Base-by-base conservation (phyloP, 2,329 filamentous ascomycete species). In the Neurospora sp. region DNA sequence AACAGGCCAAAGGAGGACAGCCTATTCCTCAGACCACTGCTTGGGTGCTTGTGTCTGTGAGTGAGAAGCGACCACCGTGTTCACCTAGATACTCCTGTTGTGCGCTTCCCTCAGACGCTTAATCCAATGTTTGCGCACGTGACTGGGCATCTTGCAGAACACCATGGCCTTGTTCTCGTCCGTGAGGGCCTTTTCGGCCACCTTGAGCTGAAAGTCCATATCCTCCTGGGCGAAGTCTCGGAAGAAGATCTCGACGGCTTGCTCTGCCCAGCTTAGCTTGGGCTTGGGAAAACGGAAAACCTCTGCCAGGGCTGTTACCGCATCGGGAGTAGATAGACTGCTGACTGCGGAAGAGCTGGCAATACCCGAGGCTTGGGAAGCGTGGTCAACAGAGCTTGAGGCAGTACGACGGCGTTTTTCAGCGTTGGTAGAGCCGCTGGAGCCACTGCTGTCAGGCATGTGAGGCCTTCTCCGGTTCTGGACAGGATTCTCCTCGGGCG, bases 101-200 rank as follows among this genome's bases (percentile, higher is more conserved):
- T 82, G 81, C 67, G 82, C 77, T 72, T 87, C 85, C 36, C 84
- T 78, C 69, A 87, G 78, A 69, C 83, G 78, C 74, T 81, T 83
- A 2, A 88, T 83, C 86, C 86, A 88, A 74, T 88, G 86, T 71
- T 82, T 81, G 66, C 86, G 80, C 71, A 88, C 77, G 11, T 77
- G 76, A 2, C 81, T 77, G 0, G 86, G 83, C 85, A 88, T 88
- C 79, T 88, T 88, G 79, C 86, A 87, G 73, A 88, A 89, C 57
- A 88, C 82, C 81, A 88, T 85, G 38, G 86, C 87, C 75, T 87
- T 88, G 75, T 84, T 85, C 72, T 87, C 84, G 73, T 88, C 84
- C n/a, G 84, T 83, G 36, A 88, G 80, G 1, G 86, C 83, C 72
- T 85, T 85, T 76, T 88, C 86, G 0, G 86, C 85, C 40, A 88